A percentile compares a stretch with the other conserved stretches of the same genome.
These are phyloP conservation scores for Choiromyces venosus DNA, from an alignment of 495 filamentous ascomycete species.

Conservation along the genomic window DNA sequence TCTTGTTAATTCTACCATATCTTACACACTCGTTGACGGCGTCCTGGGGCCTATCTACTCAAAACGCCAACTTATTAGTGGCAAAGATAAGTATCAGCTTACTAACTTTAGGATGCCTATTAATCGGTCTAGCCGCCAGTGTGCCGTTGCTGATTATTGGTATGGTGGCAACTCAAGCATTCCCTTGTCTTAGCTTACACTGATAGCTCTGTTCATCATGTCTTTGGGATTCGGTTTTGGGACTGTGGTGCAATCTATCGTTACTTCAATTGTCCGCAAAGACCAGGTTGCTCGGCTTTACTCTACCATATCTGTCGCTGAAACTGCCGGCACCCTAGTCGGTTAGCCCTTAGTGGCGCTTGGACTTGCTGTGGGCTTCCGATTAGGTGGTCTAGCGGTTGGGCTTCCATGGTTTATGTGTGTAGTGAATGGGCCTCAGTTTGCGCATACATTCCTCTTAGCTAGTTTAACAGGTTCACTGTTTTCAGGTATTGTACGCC, in stretches of 20 bases:
- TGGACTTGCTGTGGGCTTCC: slow-evolving; percentile 4
- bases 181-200: neutral
- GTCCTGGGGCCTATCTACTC: neutral
- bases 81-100: slow-evolving; percentile 10
- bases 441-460: neutral
- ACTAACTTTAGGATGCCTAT: neutral
- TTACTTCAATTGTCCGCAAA: slow-evolving; percentile 7
- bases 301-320: slow-evolving; percentile 8
- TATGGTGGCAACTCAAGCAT: neutral
- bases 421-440: slow-evolving; percentile 6
- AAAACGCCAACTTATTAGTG: slow-evolving; percentile 1
- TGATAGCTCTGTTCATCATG: slow-evolving; percentile 13
- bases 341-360: slow-evolving; percentile 3
- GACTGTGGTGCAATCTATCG: slow-evolving; percentile 7
- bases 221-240: slow-evolving; percentile 8
- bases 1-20: slow-evolving; percentile 7
- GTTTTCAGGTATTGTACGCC: neutral
- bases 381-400: neutral
- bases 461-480: neutral
- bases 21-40: slow-evolving; percentile 6
- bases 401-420: slow-evolving; percentile 1
- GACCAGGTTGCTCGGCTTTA: slow-evolving; percentile 2
- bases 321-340: slow-evolving; percentile 7
- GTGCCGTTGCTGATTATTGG: slow-evolving; percentile 8
- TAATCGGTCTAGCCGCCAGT: slow-evolving; percentile 14